Conservation (phyloP, 441 rosid genomes). For the Mallotus japonicus region DNA sequence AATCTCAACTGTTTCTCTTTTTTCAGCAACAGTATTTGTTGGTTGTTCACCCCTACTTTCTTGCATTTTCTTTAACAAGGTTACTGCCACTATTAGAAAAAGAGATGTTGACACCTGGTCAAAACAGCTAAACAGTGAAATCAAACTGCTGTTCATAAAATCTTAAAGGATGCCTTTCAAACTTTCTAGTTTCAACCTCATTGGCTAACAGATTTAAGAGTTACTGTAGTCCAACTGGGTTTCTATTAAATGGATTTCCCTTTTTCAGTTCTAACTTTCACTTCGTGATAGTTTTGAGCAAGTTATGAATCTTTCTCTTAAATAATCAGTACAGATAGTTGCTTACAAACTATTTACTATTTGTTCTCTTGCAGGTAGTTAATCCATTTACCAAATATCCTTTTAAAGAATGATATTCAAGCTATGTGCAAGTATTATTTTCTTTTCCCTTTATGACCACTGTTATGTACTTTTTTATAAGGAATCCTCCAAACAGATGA, state of each 20-base stretch:
- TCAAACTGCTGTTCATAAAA: too few relatives aligned
- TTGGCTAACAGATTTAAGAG: too few relatives aligned
- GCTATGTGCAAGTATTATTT: not conserved
- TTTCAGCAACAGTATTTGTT: not conserved
- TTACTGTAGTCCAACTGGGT: not conserved
- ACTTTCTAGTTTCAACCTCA: too few relatives aligned
- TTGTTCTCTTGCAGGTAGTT: constrained; percentile 61
- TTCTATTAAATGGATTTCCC: not conserved
- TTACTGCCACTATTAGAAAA: too few relatives aligned
- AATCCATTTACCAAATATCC: constrained; percentile 97
- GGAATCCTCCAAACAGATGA: not conserved
- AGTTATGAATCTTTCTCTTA: not conserved
- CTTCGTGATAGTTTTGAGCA: not conserved
- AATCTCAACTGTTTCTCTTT: too few relatives aligned
- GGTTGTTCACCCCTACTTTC: not conserved
- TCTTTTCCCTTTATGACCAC: not conserved
- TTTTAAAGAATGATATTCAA: constrained; percentile 25
- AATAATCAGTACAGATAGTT: not conserved
- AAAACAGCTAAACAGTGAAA: too few relatives aligned
- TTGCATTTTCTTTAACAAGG: too few relatives aligned
- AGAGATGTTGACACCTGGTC: too few relatives aligned
- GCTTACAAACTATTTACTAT: not conserved
- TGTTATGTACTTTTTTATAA: not conserved
- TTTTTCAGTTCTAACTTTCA: not conserved
- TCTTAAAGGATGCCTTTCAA: too few relatives aligned